Percentiles rank a stretch among this genome's conserved stretches.
These are phyloP conservation scores for Curvularia eragrostidis DNA, from an alignment of 2,329 filamentous ascomycete species.

Conservation along the genomic window DNA sequence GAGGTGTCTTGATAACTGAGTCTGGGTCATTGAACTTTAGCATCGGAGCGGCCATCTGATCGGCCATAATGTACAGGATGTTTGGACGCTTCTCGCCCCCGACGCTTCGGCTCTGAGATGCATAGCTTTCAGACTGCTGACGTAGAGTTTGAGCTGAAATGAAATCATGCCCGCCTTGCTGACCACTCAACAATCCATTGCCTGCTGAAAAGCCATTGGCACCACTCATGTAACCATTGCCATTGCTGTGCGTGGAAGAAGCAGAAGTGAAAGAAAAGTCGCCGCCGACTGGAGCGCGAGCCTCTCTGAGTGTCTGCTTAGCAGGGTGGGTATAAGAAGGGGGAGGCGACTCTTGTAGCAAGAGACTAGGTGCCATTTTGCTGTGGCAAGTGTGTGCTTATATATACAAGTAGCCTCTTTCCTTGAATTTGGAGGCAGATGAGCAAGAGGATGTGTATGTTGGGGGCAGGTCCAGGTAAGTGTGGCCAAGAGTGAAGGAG, in stretches of 20 bases:
- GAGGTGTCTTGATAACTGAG: conserved; percentile 89
- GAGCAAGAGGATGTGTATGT: not conserved
- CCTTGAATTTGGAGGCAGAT: not conserved
- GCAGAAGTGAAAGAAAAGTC: conserved; percentile 24
- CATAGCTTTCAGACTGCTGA: conserved; percentile 35
- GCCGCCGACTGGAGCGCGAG: conserved; percentile 27
- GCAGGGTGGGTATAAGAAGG: conserved; percentile 19
- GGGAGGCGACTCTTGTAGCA: conserved; percentile 35
- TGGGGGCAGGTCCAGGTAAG: not conserved
- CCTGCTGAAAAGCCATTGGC: conserved; percentile 20
- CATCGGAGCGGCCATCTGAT: conserved; percentile 88
- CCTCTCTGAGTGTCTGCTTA: conserved; percentile 33
- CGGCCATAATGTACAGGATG: conserved; percentile 94
- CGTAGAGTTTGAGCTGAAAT: conserved; percentile 39
- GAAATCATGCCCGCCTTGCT: conserved; percentile 28
- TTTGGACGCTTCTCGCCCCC: conserved; percentile 63
- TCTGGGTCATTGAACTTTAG: conserved; percentile 90
- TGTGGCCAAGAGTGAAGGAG: conserved; percentile 18
- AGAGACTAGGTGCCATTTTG: conserved; percentile 42
- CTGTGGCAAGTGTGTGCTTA: not conserved
- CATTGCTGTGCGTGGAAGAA: conserved; percentile 22
- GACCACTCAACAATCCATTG: conserved; percentile 20
- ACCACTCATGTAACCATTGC: conserved; percentile 18
- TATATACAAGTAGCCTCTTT: not conserved
- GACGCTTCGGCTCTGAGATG: conserved; percentile 20